Evolutionary conservation across 1,284 basidiomycete species (phyloP).

Genomic region (Ustilago esculenta): DNA sequence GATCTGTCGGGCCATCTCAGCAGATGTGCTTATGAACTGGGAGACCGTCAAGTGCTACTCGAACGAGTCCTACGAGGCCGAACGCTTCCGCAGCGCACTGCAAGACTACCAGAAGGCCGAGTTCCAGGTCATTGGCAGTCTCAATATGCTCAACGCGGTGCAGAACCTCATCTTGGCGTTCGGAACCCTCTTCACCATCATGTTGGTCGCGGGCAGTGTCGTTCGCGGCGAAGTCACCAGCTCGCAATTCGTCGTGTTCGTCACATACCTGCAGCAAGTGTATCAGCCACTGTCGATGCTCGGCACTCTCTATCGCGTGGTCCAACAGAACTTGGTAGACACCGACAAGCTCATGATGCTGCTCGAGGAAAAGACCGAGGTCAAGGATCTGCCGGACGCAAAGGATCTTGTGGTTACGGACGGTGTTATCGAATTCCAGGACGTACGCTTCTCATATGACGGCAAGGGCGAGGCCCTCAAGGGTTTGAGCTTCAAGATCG

Average conservation of each 20-base stretch:
- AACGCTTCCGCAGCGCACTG: constrained; percentile 78
- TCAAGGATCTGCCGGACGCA: constrained; percentile 81
- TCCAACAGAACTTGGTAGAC: constrained; percentile 73
- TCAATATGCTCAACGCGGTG: constrained; percentile 63
- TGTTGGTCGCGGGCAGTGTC: constrained; percentile 52
- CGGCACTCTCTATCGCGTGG: constrained; percentile 64
- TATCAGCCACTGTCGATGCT: constrained; percentile 62
- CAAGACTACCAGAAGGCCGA: constrained; percentile 80
- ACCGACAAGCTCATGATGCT: constrained; percentile 67
- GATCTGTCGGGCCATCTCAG: constrained; percentile 57
- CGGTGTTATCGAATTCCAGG: constrained; percentile 81
- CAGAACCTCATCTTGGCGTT: constrained; percentile 61
- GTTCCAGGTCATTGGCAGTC: constrained; percentile 72
- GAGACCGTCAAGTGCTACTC: constrained; percentile 77
- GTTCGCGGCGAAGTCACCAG: constrained; percentile 51
- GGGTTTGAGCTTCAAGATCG: constrained; percentile 82
- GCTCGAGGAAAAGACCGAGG: constrained; percentile 72
- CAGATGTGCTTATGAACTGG: constrained; percentile 64
- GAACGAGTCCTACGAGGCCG: constrained; percentile 81
- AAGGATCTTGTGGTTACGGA: constrained; percentile 77
- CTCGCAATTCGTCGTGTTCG: constrained; percentile 79
- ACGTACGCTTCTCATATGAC: constrained; percentile 73
- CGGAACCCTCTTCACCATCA: constrained; percentile 55
- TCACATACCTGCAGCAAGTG: constrained; percentile 81
- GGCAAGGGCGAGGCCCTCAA: constrained; percentile 77